These are phyloP conservation scores for Suillus subluteus DNA, from an alignment of 768 basidiomycete genomes.

Conservation along the genomic window DNA sequence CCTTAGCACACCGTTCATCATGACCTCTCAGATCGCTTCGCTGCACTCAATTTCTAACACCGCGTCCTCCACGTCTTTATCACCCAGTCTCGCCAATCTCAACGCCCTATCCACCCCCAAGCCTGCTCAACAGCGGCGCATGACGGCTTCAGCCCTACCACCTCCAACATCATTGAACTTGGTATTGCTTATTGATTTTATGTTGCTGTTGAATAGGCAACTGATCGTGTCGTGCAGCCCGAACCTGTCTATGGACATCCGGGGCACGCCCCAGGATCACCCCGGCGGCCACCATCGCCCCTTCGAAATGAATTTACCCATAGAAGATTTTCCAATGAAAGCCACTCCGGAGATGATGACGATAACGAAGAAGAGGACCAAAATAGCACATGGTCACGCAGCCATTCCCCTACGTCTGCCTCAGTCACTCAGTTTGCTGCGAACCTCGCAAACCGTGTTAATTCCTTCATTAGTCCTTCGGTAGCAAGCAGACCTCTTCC, in stretches of 20 bases:
- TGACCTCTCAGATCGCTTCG: constrained; percentile 23
- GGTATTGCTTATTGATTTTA: constrained; percentile 30
- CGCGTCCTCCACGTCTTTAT: constrained; percentile 35
- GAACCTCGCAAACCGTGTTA: constrained; percentile 76
- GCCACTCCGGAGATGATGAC: constrained; percentile 47
- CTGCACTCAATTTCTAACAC: constrained; percentile 32
- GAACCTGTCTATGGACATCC: constrained; percentile 47
- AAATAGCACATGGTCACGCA: constrained; percentile 34
- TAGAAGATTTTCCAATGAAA: constrained; percentile 52
- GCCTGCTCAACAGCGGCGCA: constrained; percentile 40
- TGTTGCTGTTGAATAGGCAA: not conserved
- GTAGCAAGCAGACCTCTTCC: constrained; percentile 49
- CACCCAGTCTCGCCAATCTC: constrained; percentile 37
- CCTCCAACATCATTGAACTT: constrained; percentile 46
- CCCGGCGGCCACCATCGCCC: constrained; percentile 66
- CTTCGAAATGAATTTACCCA: constrained; percentile 65
- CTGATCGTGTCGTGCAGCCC: constrained; percentile 37
- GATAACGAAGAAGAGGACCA: constrained; percentile 34
- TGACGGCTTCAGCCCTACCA: constrained; percentile 40
- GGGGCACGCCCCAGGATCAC: constrained; percentile 22
- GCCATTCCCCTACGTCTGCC: constrained; percentile 61
- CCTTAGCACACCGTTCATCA: constrained; percentile 25
- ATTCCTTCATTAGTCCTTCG: constrained; percentile 61
- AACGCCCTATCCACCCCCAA: constrained; percentile 35
- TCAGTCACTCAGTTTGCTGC: constrained; percentile 77